Percentiles rank a stretch among this genome's conserved stretches.
Conservation (phyloP, 768 basidiomycete genomes). For the Phanerochaete sordida region DNA sequence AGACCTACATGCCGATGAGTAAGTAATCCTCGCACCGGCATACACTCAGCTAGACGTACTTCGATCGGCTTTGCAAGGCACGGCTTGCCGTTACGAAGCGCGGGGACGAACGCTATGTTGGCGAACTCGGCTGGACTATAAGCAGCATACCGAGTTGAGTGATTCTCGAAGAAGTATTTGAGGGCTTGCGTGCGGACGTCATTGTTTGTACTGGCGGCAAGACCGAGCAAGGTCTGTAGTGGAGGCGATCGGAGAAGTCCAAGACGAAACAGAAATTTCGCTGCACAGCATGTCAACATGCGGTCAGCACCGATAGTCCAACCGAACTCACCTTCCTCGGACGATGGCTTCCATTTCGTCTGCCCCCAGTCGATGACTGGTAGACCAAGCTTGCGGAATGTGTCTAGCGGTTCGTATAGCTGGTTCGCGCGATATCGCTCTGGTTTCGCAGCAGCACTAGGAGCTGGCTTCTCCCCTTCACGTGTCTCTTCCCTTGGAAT, state of each 20-base stretch:
- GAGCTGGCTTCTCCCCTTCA: neutral
- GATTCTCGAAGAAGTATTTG: conserved; percentile 80
- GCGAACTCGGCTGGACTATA: conserved; percentile 56
- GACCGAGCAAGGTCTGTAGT: conserved; percentile 56
- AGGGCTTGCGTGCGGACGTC: conserved; percentile 59
- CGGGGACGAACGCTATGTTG: conserved; percentile 76
- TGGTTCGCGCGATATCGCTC: conserved; percentile 60
- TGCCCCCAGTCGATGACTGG: conserved; percentile 90
- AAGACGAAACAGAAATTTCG: conserved; percentile 73
- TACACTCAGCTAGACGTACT: conserved; percentile 34
- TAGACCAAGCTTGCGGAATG: conserved; percentile 67
- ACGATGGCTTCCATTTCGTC: conserved; percentile 73
- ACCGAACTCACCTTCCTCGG: conserved; percentile 72
- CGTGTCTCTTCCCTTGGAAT: conserved; percentile 56
- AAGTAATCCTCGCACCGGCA: neutral
- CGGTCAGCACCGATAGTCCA: no score
- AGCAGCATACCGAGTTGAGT: conserved; percentile 52
- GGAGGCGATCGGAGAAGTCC: conserved; percentile 70
- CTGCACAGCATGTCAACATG: conserved; percentile 37
- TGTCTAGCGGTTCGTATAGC: conserved; percentile 81
- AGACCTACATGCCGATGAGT: conserved; percentile 49
- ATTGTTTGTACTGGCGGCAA: conserved; percentile 59
- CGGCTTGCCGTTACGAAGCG: conserved; percentile 47
- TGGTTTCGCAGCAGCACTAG: conserved; percentile 10
- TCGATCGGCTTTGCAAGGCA: conserved; percentile 63